These are phyloP conservation scores for Fusarium stilboides DNA, from an alignment of 2,329 filamentous ascomycete genomes.

Conservation along the genomic window DNA sequence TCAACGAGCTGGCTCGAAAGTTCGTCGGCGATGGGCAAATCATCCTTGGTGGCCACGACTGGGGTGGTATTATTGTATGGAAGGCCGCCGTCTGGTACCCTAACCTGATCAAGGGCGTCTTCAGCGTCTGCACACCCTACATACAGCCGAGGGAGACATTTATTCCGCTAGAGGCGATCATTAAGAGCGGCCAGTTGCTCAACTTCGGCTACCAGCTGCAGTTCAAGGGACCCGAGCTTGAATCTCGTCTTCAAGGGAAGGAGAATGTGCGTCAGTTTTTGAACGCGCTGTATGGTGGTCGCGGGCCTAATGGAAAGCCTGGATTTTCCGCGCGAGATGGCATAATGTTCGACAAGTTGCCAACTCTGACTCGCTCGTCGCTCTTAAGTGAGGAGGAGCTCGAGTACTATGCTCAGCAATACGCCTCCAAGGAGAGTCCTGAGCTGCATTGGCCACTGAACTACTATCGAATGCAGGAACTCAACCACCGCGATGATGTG, in stretches of 20 bases:
- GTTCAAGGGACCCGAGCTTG: constrained; percentile 77
- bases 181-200: constrained; percentile 68
- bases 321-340: constrained; percentile 75
- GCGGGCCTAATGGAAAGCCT: constrained; percentile 67
- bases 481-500: constrained; percentile 84
- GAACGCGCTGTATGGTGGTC: constrained; percentile 78
- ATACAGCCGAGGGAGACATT: constrained; percentile 66
- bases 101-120: constrained; percentile 79
- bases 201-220: constrained; percentile 91
- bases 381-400: constrained; percentile 79
- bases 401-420: constrained; percentile 83
- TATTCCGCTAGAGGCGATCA: constrained; percentile 71
- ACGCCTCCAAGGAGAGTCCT: constrained; percentile 65
- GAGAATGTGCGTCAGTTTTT: constrained; percentile 79
- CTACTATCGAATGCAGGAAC: constrained; percentile 84
- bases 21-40: constrained; percentile 68
- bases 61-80: constrained; percentile 86
- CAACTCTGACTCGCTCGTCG: constrained; percentile 68
- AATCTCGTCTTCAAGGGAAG: constrained; percentile 69
- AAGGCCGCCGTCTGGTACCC: constrained; percentile 82
- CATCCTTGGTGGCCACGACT: constrained; percentile 93
- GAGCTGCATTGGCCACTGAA: constrained; percentile 86
- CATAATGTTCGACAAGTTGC: constrained; percentile 74
- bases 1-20: constrained; percentile 78
- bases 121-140: constrained; percentile 87